Base-by-base conservation (phyloP, 2,329 filamentous ascomycete genomes). In the Ophioceras dolichostomum region DNA sequence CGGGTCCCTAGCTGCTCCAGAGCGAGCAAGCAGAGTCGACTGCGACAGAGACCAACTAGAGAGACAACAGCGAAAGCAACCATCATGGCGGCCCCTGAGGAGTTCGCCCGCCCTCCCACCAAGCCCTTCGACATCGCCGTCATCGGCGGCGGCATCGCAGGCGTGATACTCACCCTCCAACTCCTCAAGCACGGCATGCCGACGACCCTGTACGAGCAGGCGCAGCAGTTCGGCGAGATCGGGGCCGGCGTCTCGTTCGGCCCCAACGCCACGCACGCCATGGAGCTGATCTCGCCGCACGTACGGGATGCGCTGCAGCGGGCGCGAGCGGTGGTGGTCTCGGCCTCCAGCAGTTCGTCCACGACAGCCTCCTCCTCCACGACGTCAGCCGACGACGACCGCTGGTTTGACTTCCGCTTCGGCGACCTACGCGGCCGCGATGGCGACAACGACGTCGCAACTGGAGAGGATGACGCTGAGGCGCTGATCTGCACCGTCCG, bases 131-230 rank as follows among this genome's bases (percentile, higher is more conserved):
- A 54, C 34, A 39, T 61, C 32, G 59, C 58, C 39, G 55, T 62
- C 24, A 47, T 62, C 17, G 67, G 49, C 48, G 62, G 47, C 45
- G 65, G 48, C 49, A 66, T 50, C 43, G 64, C 51, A 40, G 60
- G 58, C 10, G 43, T 60, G 1, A 54, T 51, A 5, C 49, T 61
- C 7, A 54, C 58, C 3, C 51, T 61, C 19, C 45, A 44, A 13
- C 51, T 62, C 5, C 43, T 48, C 12, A 39, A 45, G 34, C 52
- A 55, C 22, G 39, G 47, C 20, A 46, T 61, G n/a, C 42, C 44
- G 3, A 46, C 50, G 39, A 58, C 49, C 9, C 40, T 62, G 16
- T 61, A 61, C 45, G 58, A 62, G 40, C 50, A 55, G 13, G 51
- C 57, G 0, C 22, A 51, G 0, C 39, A 42, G 3, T 54, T 61